Evolutionary conservation across 2,329 filamentous ascomycete genomes (phyloP), one percentile per base, ranked within the genome.

Genomic region (Salinomyces thailandicus): DNA sequence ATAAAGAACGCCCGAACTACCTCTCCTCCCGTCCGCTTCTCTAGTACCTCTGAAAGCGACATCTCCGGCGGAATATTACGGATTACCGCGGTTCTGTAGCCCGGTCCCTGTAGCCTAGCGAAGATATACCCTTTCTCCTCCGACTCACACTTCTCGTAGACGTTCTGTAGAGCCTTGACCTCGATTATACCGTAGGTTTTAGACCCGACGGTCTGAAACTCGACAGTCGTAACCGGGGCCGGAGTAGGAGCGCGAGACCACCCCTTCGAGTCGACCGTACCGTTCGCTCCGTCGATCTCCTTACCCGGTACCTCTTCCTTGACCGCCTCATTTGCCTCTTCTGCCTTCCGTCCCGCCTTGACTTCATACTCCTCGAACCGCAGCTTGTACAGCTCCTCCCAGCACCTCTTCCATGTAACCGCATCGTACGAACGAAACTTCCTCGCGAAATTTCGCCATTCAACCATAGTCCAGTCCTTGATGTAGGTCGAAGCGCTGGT

Each of bases 361-460:
- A 34, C 16, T 33, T 33, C 31, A 34, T 33, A 8, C 32, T 40
- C 40, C 38, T 40, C 19, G 11, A 43, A 51, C 2, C 30, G 37
- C 5, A 47, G 50, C 12, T 44, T 38, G 26, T 52, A 41, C 5
- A 19, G 17, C 12, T 46, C 38, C 15, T 50, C 43, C 26, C 49
- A 54, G 41, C 50, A 52, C 18, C 33, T 15, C 14, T 38, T 18
- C 40, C 47, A 54, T 24, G 49, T 37, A 4, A 36, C 19, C 2
- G 46, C 36, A 15, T 37, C 41, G 27, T 30, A 30, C n/a, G n/a
- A n/a, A n/a, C n/a, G n/a, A n/a, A n/a, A n/a, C n/a, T n/a, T n/a
- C n/a, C n/a, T n/a, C n/a, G n/a, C n/a, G n/a, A n/a, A n/a, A n/a
- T n/a, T n/a, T n/a, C n/a, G n/a, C n/a, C n/a, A n/a, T n/a, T n/a